phyloP scores from a whole-genome alignment of 2,329 filamentous ascomycete species.

The Neofusicoccum parvum region DNA sequence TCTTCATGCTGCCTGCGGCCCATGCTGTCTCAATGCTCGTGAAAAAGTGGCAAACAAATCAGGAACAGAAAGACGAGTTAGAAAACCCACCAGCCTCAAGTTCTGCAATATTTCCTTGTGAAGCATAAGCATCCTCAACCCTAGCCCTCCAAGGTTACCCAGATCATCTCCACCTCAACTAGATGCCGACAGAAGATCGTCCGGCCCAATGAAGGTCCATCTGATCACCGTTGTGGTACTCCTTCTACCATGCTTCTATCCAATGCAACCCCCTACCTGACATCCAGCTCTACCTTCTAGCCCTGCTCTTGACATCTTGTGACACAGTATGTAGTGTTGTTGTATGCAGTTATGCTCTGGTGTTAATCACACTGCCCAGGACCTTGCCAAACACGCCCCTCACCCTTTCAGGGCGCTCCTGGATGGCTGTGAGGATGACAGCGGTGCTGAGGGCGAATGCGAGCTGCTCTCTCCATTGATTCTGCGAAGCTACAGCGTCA shows the following conservation, averaged over 20 bases:
- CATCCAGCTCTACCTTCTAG: background rate
- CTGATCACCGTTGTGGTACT: too few species aligned
- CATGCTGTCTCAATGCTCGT: background rate
- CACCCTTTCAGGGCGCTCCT: constrained; percentile 31
- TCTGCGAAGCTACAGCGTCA: constrained; percentile 3
- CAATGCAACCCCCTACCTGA: background rate
- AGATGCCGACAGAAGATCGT: too few species aligned
- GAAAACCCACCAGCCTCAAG: background rate
- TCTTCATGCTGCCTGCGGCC: background rate
- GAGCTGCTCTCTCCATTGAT: constrained; percentile 35
- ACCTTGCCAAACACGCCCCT: constrained; percentile 35
- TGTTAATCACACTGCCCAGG: constrained; percentile 24
- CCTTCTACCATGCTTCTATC: background rate
- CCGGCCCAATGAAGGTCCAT: too few species aligned
- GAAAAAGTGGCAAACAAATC: background rate
- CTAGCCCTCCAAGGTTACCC: too few species aligned
- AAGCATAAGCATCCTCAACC: too few species aligned
- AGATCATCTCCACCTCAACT: too few species aligned
- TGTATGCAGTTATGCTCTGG: background rate
- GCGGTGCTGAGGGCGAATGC: constrained; percentile 36
- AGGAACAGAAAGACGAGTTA: background rate
- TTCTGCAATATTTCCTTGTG: too few species aligned
- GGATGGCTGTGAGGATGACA: constrained; percentile 33
- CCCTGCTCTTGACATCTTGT: background rate
- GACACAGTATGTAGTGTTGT: background rate